phyloP scores from a whole-genome alignment of 2,329 filamentous ascomycete species.

The Fusarium hostae region DNA sequence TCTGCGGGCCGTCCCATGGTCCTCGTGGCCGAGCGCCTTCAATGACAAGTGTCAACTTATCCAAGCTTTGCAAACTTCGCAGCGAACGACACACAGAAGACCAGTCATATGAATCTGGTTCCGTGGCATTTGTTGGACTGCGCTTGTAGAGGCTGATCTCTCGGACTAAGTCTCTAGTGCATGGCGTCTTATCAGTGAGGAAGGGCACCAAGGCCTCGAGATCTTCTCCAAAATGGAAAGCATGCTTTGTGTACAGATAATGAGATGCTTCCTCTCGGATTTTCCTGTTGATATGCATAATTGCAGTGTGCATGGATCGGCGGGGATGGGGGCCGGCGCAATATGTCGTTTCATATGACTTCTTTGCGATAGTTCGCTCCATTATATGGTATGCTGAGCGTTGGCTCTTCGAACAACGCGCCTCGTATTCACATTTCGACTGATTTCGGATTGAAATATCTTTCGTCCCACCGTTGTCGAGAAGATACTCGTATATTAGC shows the following conservation, averaged over 20 bases:
- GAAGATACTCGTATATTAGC: slow-evolving; percentile 57
- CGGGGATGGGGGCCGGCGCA: slow-evolving; percentile 34
- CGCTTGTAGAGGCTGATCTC: slow-evolving; percentile 66
- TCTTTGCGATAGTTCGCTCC: slow-evolving; percentile 53
- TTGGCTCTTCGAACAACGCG: slow-evolving; percentile 19
- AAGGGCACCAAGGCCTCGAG: slow-evolving; percentile 71
- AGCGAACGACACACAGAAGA: slow-evolving; percentile 64
- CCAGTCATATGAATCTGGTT: slow-evolving; percentile 59
- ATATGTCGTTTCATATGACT: slow-evolving; percentile 66
- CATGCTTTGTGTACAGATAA: slow-evolving; percentile 65
- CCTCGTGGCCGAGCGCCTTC: slow-evolving; percentile 65
- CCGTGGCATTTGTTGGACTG: slow-evolving; percentile 56
- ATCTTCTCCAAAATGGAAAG: slow-evolving; percentile 69
- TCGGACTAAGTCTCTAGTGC: slow-evolving; percentile 59
- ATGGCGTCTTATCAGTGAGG: slow-evolving; percentile 64
- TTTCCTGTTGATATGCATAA: slow-evolving; percentile 59
- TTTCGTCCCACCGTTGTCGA: slow-evolving; percentile 54
- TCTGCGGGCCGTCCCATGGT: slow-evolving; percentile 60
- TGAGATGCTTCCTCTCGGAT: slow-evolving; percentile 67
- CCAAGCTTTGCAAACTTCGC: slow-evolving; percentile 51
- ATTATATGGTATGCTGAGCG: slow-evolving; percentile 57
- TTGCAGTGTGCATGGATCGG: slow-evolving; percentile 54
- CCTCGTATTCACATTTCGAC: slow-evolving; percentile 42
- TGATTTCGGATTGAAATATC: slow-evolving; percentile 55
- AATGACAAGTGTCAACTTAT: slow-evolving; percentile 61